Conservation (phyloP, 1,139 yeast genomes). For the Zygoascus meyerae region DNA sequence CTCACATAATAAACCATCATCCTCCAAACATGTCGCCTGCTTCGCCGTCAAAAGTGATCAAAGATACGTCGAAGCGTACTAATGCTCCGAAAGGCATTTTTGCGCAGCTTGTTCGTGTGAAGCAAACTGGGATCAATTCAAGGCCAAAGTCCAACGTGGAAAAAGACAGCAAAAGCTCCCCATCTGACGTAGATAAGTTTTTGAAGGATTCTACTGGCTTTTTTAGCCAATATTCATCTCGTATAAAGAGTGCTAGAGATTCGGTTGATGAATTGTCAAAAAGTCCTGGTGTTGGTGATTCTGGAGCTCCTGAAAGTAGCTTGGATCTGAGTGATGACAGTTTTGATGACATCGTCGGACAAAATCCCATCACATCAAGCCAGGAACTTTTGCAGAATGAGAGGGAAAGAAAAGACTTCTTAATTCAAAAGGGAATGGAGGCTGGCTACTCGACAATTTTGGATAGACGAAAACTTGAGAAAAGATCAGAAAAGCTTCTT, state of each 20-base stretch:
- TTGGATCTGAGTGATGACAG: slow-evolving; percentile 1
- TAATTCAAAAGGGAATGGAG: slow-evolving; percentile 10
- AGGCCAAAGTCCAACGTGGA: neutral
- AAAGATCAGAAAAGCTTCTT: neutral
- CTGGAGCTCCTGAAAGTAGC: neutral
- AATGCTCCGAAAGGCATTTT: no score
- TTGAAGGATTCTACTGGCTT: slow-evolving; percentile 2
- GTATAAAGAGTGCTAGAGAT: neutral
- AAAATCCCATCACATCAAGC: neutral
- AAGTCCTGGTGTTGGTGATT: neutral
- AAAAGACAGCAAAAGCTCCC: neutral
- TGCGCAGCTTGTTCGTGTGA: no score
- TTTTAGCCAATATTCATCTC: slow-evolving; percentile 1
- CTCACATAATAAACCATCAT: no score
- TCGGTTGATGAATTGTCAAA: neutral
- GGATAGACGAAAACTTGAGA: slow-evolving; percentile 7
- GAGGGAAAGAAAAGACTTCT: neutral
- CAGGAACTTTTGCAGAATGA: neutral
- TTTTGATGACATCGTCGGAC: neutral
- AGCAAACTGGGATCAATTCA: no score
- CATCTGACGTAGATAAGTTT: slow-evolving; percentile 2
- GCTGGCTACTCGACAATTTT: slow-evolving; percentile 14
- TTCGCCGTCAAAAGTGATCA: no score
- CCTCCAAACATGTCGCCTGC: no score
- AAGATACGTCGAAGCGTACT: no score